Percentiles rank a stretch among this genome's conserved stretches.
Evolutionary conservation across 2,329 filamentous ascomycete genomes (phyloP).

Genomic region (Pseudohalonectria lignicola): DNA sequence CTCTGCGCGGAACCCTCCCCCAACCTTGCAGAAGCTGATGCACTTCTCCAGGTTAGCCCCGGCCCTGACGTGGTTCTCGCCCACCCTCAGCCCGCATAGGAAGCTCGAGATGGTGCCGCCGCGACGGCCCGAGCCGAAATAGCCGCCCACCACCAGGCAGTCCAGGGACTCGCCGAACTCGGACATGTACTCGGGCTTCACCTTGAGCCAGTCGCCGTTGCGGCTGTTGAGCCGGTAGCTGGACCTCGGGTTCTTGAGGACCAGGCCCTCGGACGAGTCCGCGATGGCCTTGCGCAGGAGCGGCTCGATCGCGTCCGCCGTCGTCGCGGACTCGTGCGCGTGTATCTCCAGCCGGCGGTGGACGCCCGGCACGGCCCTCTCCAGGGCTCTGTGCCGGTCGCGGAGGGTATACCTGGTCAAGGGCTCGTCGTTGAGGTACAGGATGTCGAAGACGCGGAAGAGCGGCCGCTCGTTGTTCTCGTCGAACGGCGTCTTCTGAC

Average conservation of each 20-base stretch:
- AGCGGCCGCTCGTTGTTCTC: slow-evolving; percentile 59
- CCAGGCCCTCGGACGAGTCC: slow-evolving; percentile 78
- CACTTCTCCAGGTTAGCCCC: slow-evolving; percentile 61
- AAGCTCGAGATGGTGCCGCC: slow-evolving; percentile 79
- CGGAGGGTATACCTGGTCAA: slow-evolving; percentile 74
- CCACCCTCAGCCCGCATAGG: slow-evolving; percentile 74
- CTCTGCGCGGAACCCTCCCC: slow-evolving; percentile 77
- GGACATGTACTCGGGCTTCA: slow-evolving; percentile 97
- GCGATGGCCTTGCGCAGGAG: slow-evolving; percentile 73
- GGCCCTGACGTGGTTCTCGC: slow-evolving; percentile 52
- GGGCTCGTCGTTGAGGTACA: slow-evolving; percentile 73
- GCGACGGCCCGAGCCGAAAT: slow-evolving; percentile 78
- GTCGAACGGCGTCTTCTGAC: slow-evolving; percentile 62
- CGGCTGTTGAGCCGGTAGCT: slow-evolving; percentile 79
- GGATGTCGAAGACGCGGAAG: slow-evolving; percentile 80
- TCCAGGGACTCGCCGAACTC: slow-evolving; percentile 93
- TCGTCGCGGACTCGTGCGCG: slow-evolving; percentile 53
- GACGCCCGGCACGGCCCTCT: slow-evolving; percentile 57
- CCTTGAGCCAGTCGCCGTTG: slow-evolving; percentile 95
- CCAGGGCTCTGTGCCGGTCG: slow-evolving; percentile 67
- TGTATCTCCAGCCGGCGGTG: slow-evolving; percentile 78
- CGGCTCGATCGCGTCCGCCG: slow-evolving; percentile 64
- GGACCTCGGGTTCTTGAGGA: slow-evolving; percentile 86
- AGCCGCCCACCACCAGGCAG: slow-evolving; percentile 80
- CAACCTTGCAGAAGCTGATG: slow-evolving; percentile 95